Percentiles rank a stretch among this genome's conserved stretches.
These are phyloP conservation scores for Theileria parva DNA, from an alignment of 169 alveolate species.

Conservation along the genomic window DNA sequence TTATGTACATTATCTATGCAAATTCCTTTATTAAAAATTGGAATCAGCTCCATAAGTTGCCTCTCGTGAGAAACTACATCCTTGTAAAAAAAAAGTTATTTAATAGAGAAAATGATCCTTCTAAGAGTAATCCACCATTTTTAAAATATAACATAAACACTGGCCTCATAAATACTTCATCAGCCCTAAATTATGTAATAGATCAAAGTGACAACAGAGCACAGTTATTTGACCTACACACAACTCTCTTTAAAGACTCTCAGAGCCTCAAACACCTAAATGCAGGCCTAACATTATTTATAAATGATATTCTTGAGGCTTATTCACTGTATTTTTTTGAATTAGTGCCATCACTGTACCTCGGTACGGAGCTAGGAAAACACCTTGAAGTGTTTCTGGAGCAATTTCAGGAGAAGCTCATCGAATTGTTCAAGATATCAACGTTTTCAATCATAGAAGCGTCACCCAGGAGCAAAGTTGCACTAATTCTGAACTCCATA, in stretches of 20 bases:
- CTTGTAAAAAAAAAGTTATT: background rate
- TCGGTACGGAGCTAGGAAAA: background rate
- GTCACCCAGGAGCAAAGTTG: constrained; percentile 38
- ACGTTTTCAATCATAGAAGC: constrained; percentile 26
- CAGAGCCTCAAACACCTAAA: background rate
- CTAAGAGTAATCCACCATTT: background rate
- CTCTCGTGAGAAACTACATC: background rate
- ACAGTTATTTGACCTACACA: constrained; percentile 5
- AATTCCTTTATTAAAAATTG: background rate
- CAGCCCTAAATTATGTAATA: background rate
- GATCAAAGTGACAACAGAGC: background rate
- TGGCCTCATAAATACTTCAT: background rate
- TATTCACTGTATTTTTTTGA: constrained; percentile 1
- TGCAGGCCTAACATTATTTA: background rate
- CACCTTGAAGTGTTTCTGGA: background rate
- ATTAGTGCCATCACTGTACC: constrained; percentile 2
- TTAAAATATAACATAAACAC: background rate
- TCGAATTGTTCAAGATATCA: background rate
- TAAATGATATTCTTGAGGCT: background rate
- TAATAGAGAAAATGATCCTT: background rate
- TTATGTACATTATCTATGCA: background rate
- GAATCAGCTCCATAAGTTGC: constrained; percentile 18
- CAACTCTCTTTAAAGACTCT: background rate
- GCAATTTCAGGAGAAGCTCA: constrained; percentile 20
- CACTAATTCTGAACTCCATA: background rate